phyloP scores from a whole-genome alignment of 208 protist genomes.

The Wallacemonas sp. region DNA sequence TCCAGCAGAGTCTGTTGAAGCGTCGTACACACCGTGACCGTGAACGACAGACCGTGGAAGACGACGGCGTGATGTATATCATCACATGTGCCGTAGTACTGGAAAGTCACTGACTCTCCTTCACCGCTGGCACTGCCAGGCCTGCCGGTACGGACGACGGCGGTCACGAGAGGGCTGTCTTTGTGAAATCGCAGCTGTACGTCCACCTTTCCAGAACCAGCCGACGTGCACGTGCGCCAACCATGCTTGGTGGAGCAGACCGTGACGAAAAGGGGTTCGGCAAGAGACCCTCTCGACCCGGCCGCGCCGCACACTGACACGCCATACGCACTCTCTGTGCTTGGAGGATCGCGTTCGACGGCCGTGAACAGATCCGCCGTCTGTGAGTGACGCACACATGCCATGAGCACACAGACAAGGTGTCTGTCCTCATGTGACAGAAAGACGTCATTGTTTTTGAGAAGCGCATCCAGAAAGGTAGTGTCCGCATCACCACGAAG shows the following conservation, averaged over 20 bases:
- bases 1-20: constrained; percentile 31
- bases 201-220: background rate
- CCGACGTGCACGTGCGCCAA: background rate
- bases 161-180: background rate
- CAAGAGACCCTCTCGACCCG: no score
- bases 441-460: background rate
- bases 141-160: background rate
- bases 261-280: no score
- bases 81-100: constrained; percentile 40
- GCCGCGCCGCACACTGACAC: constrained; percentile 23
- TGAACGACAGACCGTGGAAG: constrained; percentile 38
- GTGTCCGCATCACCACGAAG: constrained; percentile 67
- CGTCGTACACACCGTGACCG: constrained; percentile 34
- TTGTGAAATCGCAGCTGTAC: background rate
- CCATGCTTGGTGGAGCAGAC: background rate
- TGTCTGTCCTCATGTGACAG: background rate
- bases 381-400: background rate
- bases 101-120: constrained; percentile 19
- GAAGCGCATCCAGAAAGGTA: constrained; percentile 51
- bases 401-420: background rate
- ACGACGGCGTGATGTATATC: constrained; percentile 42
- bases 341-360: background rate
- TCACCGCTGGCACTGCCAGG: no score
- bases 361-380: background rate
- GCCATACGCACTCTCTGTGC: constrained; percentile 20